Evolutionary conservation across 106 monocot species (phyloP).

Genomic region (Platanthera zijinensis): DNA sequence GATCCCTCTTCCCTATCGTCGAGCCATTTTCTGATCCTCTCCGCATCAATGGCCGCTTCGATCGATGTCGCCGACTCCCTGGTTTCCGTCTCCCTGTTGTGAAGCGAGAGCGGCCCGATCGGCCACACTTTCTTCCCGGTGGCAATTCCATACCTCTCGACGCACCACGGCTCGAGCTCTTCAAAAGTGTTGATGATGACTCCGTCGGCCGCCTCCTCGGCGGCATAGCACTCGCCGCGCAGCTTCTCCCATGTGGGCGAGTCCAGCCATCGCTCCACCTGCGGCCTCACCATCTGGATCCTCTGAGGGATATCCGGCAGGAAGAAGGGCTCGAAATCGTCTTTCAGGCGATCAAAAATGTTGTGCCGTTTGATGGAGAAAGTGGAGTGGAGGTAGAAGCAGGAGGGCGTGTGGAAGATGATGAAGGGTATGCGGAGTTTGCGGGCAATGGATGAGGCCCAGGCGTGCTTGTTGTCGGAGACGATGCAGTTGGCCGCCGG

Average conservation of each 20-base stretch:
- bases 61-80: slow-evolving; percentile 15
- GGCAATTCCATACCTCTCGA: slow-evolving; percentile 16
- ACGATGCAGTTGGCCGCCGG: slow-evolving; percentile 3
- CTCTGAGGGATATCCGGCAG: slow-evolving; percentile 37
- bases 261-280: slow-evolving; percentile 28
- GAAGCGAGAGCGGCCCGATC: slow-evolving; percentile 48
- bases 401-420: slow-evolving; percentile 9
- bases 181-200: slow-evolving; percentile 42
- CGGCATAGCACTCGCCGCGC: slow-evolving; percentile 7
- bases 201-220: slow-evolving; percentile 24
- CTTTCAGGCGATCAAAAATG: background rate
- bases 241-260: slow-evolving; percentile 4
- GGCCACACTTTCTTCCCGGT: slow-evolving; percentile 41
- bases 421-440: background rate
- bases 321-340: slow-evolving; percentile 1
- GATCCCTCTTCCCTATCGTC: slow-evolving; percentile 24
- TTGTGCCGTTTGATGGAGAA: background rate
- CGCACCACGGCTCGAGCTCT: slow-evolving; percentile 28
- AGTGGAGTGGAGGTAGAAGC: slow-evolving; percentile 2
- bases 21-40: slow-evolving; percentile 28
- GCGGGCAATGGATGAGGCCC: background rate
- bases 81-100: slow-evolving; percentile 11
- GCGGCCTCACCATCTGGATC: slow-evolving; percentile 19
- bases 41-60: slow-evolving; percentile 10
- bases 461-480: slow-evolving; percentile 4